Conservation (phyloP, 495 filamentous ascomycete genomes). For the Poronia punctata region DNA sequence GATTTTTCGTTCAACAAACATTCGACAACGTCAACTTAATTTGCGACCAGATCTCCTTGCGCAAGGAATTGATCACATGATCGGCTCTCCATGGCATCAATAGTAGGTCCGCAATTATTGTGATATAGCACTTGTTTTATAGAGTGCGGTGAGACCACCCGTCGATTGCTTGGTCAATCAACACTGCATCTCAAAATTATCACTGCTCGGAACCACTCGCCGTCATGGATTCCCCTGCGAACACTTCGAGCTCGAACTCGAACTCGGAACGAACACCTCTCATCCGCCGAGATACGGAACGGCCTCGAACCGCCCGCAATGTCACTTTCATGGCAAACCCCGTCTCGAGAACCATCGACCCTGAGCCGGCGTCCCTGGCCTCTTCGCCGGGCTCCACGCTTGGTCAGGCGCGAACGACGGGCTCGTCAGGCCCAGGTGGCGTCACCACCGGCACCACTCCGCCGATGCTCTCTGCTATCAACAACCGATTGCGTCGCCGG, state of each 20-base stretch:
- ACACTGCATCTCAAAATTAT: background rate
- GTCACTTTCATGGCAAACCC: constrained; percentile 47
- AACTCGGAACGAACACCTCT: constrained; percentile 32
- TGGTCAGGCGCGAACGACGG: constrained; percentile 14
- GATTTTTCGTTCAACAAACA: no score
- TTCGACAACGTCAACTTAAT: no score
- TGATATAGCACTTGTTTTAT: no score
- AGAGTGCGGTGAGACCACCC: no score
- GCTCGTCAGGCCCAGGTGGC: constrained; percentile 11
- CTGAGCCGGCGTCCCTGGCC: constrained; percentile 27
- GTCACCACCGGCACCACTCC: constrained; percentile 22
- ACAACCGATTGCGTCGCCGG: constrained; percentile 76
- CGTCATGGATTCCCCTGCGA: constrained; percentile 18
- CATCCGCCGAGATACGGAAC: constrained; percentile 28
- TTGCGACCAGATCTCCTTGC: no score
- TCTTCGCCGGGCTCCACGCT: constrained; percentile 17
- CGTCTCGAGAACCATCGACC: constrained; percentile 43
- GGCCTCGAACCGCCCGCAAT: constrained; percentile 30
- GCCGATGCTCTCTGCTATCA: constrained; percentile 73
- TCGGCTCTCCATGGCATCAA: no score
- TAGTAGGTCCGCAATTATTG: no score
- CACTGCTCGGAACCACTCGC: background rate
- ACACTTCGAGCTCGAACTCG: constrained; percentile 13
- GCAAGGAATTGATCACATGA: no score
- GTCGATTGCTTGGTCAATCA: no score